Evolutionary conservation across 192 early-diverging fungal genomes (phyloP), one percentile per base, ranked within the genome.

Genomic region (Globomyces pollinis-pini): DNA sequence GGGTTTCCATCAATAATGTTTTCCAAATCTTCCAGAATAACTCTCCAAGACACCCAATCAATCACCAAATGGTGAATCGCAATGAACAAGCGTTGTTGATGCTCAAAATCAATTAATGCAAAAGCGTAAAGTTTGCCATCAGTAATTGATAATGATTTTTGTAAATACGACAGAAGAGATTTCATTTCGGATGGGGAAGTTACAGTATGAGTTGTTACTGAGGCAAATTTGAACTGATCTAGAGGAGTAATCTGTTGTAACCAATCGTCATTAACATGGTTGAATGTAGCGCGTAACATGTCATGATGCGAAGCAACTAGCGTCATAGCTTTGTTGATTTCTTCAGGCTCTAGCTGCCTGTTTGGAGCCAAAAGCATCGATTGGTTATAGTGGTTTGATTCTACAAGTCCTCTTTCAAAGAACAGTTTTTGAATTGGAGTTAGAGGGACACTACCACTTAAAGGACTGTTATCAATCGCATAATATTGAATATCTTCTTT

Each of bases 41-140:
- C 63, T 15, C 67, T 61, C 67, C 67, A 69, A 3, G 67, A 69
- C 4, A 69, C 67, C 30, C 62, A 38, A 50, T 69, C 67, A 2
- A 69, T 1, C 57, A 59, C 62, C 2, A 69, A 38, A 49, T 69
- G 67, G 45, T 69, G 67, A 9, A 69, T 28, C 24, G 56, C 59
- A 35, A 66, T 31, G 28, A 66, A 47, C 13, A 69, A 20, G 15
- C 29, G 31, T 38, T 67, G 63, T 18, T 8, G 29, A 51, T 52
- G 57, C 0, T 15, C 38, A 18, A 69, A 15, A n/a, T 52, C 7
- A 24, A 69, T 6, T 6, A 69, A 35, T 9, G 6, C 45, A 49
- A 15, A 8, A 49, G 45, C 45, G 15, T 8, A 21, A 8, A 49
- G 6, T 8, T 8, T 49, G 6, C 53, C 61, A 5, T 49, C 15